These are phyloP conservation scores for Backusella mclennaniae DNA, from an alignment of 192 early-diverging fungal genomes.

Conservation along the genomic window DNA sequence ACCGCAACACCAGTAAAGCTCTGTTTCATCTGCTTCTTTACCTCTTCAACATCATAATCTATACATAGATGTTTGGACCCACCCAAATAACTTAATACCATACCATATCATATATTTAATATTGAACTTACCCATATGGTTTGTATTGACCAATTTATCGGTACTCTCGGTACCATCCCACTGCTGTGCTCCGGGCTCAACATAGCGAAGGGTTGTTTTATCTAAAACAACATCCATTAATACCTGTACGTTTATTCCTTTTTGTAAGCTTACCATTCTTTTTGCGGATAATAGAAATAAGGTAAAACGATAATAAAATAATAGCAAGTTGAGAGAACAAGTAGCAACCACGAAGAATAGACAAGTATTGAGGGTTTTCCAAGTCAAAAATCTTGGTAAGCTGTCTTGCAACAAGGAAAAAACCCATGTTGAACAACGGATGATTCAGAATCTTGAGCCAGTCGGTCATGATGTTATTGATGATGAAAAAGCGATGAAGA, in stretches of 20 bases:
- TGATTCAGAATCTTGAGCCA: conserved; percentile 9
- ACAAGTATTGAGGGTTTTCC: conserved; percentile 58
- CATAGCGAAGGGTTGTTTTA: conserved; percentile 72
- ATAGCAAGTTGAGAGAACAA: conserved; percentile 53
- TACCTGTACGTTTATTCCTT: background rate
- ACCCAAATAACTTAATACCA: background rate
- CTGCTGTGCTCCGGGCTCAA: conserved; percentile 62
- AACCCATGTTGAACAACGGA: conserved; percentile 44
- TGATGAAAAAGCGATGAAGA: background rate
- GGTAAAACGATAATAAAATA: conserved; percentile 38
- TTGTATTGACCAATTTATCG: conserved; percentile 32
- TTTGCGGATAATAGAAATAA: conserved; percentile 45
- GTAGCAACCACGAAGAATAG: conserved; percentile 56
- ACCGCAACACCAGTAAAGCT: conserved; percentile 64
- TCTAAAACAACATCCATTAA: conserved; percentile 45
- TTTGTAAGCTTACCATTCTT: conserved; percentile 62
- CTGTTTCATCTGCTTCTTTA: conserved; percentile 67
- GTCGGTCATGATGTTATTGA: background rate
- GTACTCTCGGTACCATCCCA: conserved; percentile 35
- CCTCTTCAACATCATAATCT: conserved; percentile 77
- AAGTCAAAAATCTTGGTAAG: conserved; percentile 61
- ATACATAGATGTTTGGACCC: background rate
- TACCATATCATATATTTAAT: background rate
- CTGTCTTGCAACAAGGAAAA: conserved; percentile 58
- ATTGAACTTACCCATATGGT: conserved; percentile 18